Base-by-base conservation (phyloP, 2,329 filamentous ascomycete genomes). In the Cordyceps javanica region DNA sequence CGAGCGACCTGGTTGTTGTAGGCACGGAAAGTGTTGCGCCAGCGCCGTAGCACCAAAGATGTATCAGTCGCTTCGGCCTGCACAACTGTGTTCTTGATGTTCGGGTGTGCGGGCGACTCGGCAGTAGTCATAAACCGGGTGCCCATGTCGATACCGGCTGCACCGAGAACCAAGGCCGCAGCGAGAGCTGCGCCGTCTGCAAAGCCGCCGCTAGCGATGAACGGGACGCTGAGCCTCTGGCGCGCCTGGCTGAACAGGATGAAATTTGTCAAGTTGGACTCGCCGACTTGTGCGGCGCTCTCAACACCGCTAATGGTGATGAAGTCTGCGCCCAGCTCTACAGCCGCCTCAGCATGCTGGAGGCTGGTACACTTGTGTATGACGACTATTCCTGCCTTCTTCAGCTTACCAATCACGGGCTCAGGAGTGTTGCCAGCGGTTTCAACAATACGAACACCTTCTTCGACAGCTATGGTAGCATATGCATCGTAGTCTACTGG, bases 311-410 rank as follows among this genome's bases (percentile, higher is more conserved):
- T 93, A 66, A 99, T 97, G 63, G 88, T 92, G 58, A 99, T 76
- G 75, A 99, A 97, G 73, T 99, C 94, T 3, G 96, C 94, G 62
- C 94, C 93, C 38, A 97, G 85, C 75, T 96, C 96, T 58, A 96
- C 82, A 46, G 94, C 94, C 62, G 88, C 91, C 72, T 91, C 84
- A 19, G 94, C 94, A 71, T 99, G 94, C 55, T 91, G 80, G 74
- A 99, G 95, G 5, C 91, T 95, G 8, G 94, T 99, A 79, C 94
- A 97, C 77, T 99, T 99, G 82, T 99, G 94, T 57, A 97, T 78
- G 65, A 97, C 86, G 57, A 83, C 92, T 66, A 83, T 82, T 56
- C 85, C 85, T 3, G 87, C 89, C 60, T 82, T 82, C 77, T 97
- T 99, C 57, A 97, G 81, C 77, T 90, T 83, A 69, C 83, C 80